Percentiles rank a stretch among this genome's conserved stretches.
phyloP scores from a whole-genome alignment of 768 basidiomycete genomes.

The Phanerodontia chrysosporium region DNA sequence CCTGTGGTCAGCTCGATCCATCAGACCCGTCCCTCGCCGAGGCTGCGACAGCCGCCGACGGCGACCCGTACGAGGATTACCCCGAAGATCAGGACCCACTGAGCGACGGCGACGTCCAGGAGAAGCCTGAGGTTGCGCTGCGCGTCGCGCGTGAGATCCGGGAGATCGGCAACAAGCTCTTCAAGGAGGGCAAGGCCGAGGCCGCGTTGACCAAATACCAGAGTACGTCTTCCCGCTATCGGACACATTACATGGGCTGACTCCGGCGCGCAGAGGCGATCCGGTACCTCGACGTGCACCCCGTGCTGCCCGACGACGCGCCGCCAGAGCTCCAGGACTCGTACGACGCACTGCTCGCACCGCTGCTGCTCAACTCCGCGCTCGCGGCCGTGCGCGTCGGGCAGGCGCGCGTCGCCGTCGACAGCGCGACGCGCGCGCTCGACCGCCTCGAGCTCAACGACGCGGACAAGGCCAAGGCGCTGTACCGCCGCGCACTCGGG shows the following conservation, averaged over 20 bases:
- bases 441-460: conserved; percentile 39
- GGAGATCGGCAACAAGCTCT: conserved; percentile 72
- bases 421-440: conserved; percentile 65
- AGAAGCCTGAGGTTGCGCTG: conserved; percentile 67
- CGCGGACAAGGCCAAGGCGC: conserved; percentile 83
- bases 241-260: not conserved
- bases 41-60: conserved; percentile 38
- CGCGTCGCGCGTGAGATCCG: conserved; percentile 74
- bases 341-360: conserved; percentile 67
- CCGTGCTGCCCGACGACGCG: conserved; percentile 62
- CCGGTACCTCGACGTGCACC: conserved; percentile 86
- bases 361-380: conserved; percentile 85
- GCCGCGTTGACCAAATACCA: conserved; percentile 81
- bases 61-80: conserved; percentile 81
- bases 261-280: conserved; percentile 62
- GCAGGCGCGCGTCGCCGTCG: conserved; percentile 44
- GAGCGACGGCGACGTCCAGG: conserved; percentile 42
- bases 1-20: conserved; percentile 72
- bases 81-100: conserved; percentile 74
- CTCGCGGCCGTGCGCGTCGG: conserved; percentile 70
- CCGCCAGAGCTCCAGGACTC: conserved; percentile 55
- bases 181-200: conserved; percentile 69
- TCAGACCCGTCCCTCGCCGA: conserved; percentile 60
- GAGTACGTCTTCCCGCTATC: conserved; percentile 44
- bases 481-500: conserved; percentile 84